Percentiles rank a stretch among this genome's conserved stretches.
phyloP scores from a whole-genome alignment of 2,329 filamentous ascomycete genomes.

The Ilyonectria destructans region DNA sequence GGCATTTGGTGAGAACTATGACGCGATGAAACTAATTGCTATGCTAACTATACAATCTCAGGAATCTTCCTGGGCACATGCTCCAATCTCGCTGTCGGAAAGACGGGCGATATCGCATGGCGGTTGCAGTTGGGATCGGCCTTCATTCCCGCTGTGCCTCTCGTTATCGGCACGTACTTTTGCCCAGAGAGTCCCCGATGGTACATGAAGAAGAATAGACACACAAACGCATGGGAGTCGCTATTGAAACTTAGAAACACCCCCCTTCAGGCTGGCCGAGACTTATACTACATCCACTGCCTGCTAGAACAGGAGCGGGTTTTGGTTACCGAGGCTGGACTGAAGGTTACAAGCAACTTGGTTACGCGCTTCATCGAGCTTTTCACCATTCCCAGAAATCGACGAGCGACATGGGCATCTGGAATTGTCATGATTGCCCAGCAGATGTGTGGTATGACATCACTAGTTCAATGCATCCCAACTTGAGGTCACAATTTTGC shows the following conservation, averaged over 20 bases:
- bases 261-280: conserved; percentile 73
- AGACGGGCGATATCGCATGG: conserved; percentile 74
- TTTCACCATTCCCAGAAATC: conserved; percentile 71
- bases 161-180: conserved; percentile 71
- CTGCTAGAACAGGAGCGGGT: conserved; percentile 53
- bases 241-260: conserved; percentile 72
- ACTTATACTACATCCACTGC: conserved; percentile 74
- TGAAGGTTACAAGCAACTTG: conserved; percentile 61
- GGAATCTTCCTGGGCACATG: conserved; percentile 77
- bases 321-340: conserved; percentile 48
- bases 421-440: conserved; percentile 79
- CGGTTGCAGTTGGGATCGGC: conserved; percentile 76
- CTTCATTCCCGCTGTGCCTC: conserved; percentile 75
- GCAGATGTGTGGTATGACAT: conserved; percentile 69
- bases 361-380: conserved; percentile 68
- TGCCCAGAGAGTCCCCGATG: conserved; percentile 78
- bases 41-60: neutral
- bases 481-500: neutral
- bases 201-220: conserved; percentile 75
- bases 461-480: neutral
- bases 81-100: conserved; percentile 76
- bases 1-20: conserved; percentile 60
- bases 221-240: conserved; percentile 70
- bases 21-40: neutral
- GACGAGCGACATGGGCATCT: conserved; percentile 77